A percentile compares a stretch with the other conserved stretches of the same genome.
Evolutionary conservation across 1,284 basidiomycete genomes (phyloP).

Genomic region (Meripilus lineatus): DNA sequence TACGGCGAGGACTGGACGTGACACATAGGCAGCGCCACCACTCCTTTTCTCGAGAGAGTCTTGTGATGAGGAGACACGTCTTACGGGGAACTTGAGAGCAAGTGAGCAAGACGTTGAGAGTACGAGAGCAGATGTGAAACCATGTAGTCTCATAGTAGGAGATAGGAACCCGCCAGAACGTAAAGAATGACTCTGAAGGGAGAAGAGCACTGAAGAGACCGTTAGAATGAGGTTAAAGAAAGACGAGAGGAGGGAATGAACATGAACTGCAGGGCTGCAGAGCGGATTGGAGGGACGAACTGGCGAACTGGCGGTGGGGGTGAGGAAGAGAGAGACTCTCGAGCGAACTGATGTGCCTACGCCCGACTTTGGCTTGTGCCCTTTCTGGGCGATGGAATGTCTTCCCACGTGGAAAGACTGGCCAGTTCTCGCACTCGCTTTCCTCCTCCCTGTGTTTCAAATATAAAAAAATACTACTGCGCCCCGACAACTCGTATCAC

Average conservation of each 20-base stretch:
- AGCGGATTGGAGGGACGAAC: neutral
- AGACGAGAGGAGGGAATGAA: conserved; percentile 10
- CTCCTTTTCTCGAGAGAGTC: too few relatives aligned
- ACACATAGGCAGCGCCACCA: too few relatives aligned
- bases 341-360: too few relatives aligned
- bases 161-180: conserved; percentile 8
- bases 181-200: conserved; percentile 22
- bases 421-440: too few relatives aligned
- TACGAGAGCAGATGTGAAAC: conserved; percentile 20
- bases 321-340: too few relatives aligned
- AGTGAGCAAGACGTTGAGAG: conserved; percentile 23
- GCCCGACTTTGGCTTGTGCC: too few relatives aligned
- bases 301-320: neutral
- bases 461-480: too few relatives aligned
- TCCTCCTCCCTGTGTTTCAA: too few relatives aligned
- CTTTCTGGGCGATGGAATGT: too few relatives aligned
- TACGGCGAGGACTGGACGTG: too few relatives aligned
- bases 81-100: conserved; percentile 27
- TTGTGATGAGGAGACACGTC: conserved; percentile 20
- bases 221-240: conserved; percentile 11
- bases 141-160: conserved; percentile 22
- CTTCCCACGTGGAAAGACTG: too few relatives aligned
- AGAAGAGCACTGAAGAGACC: conserved; percentile 12
- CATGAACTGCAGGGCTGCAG: neutral
- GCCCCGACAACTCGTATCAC: too few relatives aligned